Evolutionary conservation across 2,329 filamentous ascomycete species (phyloP), one percentile per base, ranked within the genome.

Genomic region (Sporothrix euskadiensis): DNA sequence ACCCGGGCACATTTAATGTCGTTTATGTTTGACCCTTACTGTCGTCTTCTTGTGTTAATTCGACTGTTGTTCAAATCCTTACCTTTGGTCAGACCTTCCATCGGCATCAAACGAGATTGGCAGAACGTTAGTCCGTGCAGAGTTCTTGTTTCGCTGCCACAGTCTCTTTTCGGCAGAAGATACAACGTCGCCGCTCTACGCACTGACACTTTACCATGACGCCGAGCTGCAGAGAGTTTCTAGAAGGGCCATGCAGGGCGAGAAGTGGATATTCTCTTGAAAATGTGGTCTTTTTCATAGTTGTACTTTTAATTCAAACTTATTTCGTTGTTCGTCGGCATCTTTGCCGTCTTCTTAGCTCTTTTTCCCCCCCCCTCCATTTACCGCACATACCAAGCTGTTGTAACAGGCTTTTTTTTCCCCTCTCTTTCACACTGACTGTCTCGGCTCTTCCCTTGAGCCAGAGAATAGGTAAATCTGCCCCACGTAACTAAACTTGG

Each of bases 391-490:
- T 44, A 30, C 68, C 32, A 44, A 30, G 49, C 19, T n/a, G 7
- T 26, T n/a, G 14, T 39, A 22, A 65, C 22, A 2, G 26, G 26
- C 1, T 1, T 26, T 26, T 26, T 2, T 2, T 2, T 2, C 26
- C 26, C 26, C 12, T 9, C 9, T 30, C 16, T 54, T 39, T 30
- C 41, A 6, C 19, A 22, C n/a, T 56, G 35, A 19, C 22, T 57
- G 49, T 54, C 49, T 70, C 68, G 68, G 68, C 32, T 70, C 5
- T 57, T 57, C 49, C 66, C 68, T 70, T 56, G 68, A 57, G 30
- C 52, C 59, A 47, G 6, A 4, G 12, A 22, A 30, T 12, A 41
- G 44, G 26, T 19, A 19, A 22, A 6, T 22, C 9, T 9, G 26
- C 56, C 30, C 56, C 5, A 35, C 19, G 22, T 14, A 32, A 66